These are phyloP conservation scores for Pichia sporocuriosa DNA, from an alignment of 805 yeast species.

Conservation along the genomic window DNA sequence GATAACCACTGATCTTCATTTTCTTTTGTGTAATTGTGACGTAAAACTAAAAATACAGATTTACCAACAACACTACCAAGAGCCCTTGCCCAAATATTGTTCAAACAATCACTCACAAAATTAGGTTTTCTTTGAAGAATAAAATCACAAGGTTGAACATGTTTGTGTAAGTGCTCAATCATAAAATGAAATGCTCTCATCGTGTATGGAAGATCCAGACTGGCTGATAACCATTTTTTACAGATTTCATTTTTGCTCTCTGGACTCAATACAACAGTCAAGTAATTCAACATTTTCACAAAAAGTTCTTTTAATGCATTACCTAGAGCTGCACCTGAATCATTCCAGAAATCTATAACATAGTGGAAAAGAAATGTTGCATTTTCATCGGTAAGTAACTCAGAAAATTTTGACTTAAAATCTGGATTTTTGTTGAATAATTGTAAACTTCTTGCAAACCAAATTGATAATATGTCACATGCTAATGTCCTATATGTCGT, in stretches of 20 bases:
- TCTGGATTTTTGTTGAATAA: conserved; percentile 9
- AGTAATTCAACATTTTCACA: conserved; percentile 41
- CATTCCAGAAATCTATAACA: conserved; percentile 63
- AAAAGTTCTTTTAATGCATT: conserved; percentile 63
- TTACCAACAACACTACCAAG: conserved; percentile 65
- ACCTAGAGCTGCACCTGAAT: conserved; percentile 61
- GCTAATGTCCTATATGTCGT: conserved; percentile 36
- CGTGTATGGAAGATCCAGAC: conserved; percentile 39
- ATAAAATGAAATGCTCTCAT: conserved; percentile 57
- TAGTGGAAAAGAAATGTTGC: conserved; percentile 39
- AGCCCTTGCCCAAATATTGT: conserved; percentile 48
- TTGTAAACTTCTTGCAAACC: conserved; percentile 54
- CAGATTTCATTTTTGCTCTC: conserved; percentile 23
- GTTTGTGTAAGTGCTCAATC: conserved; percentile 49
- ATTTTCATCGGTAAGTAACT: conserved; percentile 14
- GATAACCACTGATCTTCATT: conserved; percentile 39
- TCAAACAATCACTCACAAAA: conserved; percentile 43
- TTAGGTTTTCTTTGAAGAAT: conserved; percentile 39
- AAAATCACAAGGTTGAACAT: conserved; percentile 34
- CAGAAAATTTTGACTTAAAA: not conserved
- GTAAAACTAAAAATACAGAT: conserved; percentile 37
- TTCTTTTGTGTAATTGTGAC: conserved; percentile 23
- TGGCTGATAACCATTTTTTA: conserved; percentile 39
- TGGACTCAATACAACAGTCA: conserved; percentile 10
- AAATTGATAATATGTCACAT: conserved; percentile 58